Percentiles rank a stretch among this genome's conserved stretches.
Conservation (phyloP, 1,284 basidiomycete genomes). For the Grifola frondosa region DNA sequence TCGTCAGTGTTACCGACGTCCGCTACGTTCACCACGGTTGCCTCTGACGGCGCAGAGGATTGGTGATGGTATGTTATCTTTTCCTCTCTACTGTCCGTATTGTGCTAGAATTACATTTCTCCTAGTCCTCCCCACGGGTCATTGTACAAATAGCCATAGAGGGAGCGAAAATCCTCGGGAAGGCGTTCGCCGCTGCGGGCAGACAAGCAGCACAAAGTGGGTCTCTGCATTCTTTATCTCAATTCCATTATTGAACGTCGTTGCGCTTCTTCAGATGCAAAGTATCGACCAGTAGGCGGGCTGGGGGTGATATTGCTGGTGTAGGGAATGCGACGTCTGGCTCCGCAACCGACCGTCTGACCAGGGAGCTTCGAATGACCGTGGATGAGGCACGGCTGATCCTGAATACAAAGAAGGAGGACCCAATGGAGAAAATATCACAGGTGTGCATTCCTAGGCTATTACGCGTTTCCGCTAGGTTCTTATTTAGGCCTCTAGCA, state of each 20-base stretch:
- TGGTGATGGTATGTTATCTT: neutral
- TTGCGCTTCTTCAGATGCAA: conserved; percentile 55
- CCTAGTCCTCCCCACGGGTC: conserved; percentile 71
- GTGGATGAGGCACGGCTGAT: conserved; percentile 95
- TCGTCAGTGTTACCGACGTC: no score
- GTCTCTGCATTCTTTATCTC: conserved; percentile 35
- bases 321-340: conserved; percentile 73
- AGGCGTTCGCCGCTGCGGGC: conserved; percentile 89
- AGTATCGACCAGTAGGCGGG: conserved; percentile 65
- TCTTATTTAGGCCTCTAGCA: conserved; percentile 48
- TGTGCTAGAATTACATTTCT: no score
- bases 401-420: conserved; percentile 84
- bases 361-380: conserved; percentile 89
- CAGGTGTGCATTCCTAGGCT: conserved; percentile 48
- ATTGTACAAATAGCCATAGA: conserved; percentile 83
- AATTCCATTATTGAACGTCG: neutral
- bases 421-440: conserved; percentile 65
- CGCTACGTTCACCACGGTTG: no score
- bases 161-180: conserved; percentile 85
- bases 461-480: neutral
- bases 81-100: no score
- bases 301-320: conserved; percentile 66
- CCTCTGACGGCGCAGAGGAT: no score
- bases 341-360: conserved; percentile 73
- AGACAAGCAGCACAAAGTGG: conserved; percentile 91